These are phyloP conservation scores for Syzygium malaccense DNA, from an alignment of 441 rosid genomes.

Conservation along the genomic window DNA sequence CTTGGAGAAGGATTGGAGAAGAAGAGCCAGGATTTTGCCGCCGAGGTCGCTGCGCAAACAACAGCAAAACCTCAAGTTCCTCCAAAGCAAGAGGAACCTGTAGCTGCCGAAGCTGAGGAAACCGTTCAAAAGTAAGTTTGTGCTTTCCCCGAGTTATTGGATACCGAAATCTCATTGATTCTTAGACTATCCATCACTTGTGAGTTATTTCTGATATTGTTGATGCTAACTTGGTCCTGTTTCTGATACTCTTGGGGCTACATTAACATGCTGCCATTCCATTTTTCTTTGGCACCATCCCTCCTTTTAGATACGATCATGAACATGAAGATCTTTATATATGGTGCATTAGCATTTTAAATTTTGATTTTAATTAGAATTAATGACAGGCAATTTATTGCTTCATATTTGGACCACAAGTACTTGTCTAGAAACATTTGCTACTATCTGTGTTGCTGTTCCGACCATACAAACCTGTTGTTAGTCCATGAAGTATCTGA, in stretches of 20 bases:
- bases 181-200: background rate
- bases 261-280: background rate
- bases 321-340: background rate
- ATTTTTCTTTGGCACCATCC: background rate
- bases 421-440: background rate
- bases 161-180: background rate
- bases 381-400: background rate
- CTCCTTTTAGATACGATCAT: background rate
- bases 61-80: constrained; percentile 46
- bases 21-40: constrained; percentile 93
- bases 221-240: background rate
- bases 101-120: constrained; percentile 48
- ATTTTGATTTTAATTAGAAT: background rate
- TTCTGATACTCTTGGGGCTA: background rate
- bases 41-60: constrained; percentile 96
- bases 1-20: constrained; percentile 94
- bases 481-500: background rate
- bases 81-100: constrained; percentile 43
- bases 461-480: background rate
- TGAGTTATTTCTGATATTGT: background rate
- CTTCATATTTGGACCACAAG: background rate
- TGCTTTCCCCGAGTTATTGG: background rate
- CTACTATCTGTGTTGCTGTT: background rate
- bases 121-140: constrained; percentile 46
- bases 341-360: background rate